Conservation (phyloP, 148 eudicot genomes). For the Tetragonia tetragonoides region DNA sequence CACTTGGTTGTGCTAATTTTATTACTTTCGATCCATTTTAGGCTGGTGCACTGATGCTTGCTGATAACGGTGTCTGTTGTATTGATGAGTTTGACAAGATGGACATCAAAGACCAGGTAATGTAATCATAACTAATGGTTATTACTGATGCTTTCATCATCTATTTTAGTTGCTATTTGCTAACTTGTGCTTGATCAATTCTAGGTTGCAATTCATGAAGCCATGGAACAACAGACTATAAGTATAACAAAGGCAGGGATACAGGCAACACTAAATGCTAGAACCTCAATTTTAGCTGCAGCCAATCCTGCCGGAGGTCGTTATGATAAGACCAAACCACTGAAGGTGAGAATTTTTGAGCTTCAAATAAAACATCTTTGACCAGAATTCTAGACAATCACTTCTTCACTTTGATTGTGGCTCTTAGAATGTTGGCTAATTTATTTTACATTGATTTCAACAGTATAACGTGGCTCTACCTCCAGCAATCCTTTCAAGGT, state of each 20-base stretch:
- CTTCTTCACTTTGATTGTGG: background rate
- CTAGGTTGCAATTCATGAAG: constrained; percentile 99
- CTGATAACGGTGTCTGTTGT: constrained; percentile 96
- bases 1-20: constrained; percentile 21
- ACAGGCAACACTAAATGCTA: constrained; percentile 93
- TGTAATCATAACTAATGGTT: background rate
- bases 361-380: background rate
- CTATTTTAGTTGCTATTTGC: background rate
- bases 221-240: constrained; percentile 99
- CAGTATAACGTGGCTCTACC: constrained; percentile 99
- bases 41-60: constrained; percentile 99
- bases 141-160: background rate
- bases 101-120: constrained; percentile 96
- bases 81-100: constrained; percentile 99
- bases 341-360: constrained; percentile 54
- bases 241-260: constrained; percentile 99
- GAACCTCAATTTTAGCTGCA: constrained; percentile 98
- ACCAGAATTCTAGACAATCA: background rate
- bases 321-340: constrained; percentile 92
- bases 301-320: constrained; percentile 99
- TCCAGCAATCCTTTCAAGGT: constrained; percentile 97
- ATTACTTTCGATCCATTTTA: constrained; percentile 28
- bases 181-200: constrained; percentile 17
- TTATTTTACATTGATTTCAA: constrained; percentile 10
- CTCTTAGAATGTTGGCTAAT: constrained; percentile 8